Base-by-base conservation (phyloP, 192 early-diverging fungal genomes). In the Coemansia sp. region DNA sequence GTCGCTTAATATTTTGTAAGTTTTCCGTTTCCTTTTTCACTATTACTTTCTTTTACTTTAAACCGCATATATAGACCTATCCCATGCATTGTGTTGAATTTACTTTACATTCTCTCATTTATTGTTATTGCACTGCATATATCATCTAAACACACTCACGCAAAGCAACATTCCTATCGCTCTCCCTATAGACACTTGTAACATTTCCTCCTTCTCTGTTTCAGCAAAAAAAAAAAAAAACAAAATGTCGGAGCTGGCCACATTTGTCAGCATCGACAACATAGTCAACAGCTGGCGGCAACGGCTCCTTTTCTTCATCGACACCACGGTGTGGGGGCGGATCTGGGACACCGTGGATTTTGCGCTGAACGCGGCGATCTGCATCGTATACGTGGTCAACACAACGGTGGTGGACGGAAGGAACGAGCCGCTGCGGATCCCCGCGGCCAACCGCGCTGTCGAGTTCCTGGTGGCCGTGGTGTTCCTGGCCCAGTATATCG, bases 201-300 rank as follows among this genome's bases (percentile, higher is more conserved):
- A 45, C 43, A 45, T 54, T 54, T 26, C 21, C 13, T 54, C 13
- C 4, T 19, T 54, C 21, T 15, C 19, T 39, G 40, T 39, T 8
- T 49, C 41, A 12, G n/a, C 5, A 6, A 63, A 37, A 45, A 4
- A 49, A 18, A 19, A 49, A 9, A 54, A 12, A 52, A 36, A 19
- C 15, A 61, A 0, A n/a, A 71, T 73, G 78, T 65, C 73, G 8
- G 73, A 81, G 60, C 70, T 76, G 48, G 78, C 78, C 40, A 81
- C 78, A 4, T 81, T 81, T 72, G 69, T 81, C 15, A 67, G 69
- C 1, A 58, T 81, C 21, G 78, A 81, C 64, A 81, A 61, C 21
- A 59, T 81, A 22, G 78, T 81, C 48, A 81, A 81, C 22, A 73
- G 80, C 22, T 82, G 80, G 80, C 71, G 80, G 9, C 73, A 80